phyloP scores from a whole-genome alignment of 352 stramenopile species.

The Blastocystis sp. region DNA sequence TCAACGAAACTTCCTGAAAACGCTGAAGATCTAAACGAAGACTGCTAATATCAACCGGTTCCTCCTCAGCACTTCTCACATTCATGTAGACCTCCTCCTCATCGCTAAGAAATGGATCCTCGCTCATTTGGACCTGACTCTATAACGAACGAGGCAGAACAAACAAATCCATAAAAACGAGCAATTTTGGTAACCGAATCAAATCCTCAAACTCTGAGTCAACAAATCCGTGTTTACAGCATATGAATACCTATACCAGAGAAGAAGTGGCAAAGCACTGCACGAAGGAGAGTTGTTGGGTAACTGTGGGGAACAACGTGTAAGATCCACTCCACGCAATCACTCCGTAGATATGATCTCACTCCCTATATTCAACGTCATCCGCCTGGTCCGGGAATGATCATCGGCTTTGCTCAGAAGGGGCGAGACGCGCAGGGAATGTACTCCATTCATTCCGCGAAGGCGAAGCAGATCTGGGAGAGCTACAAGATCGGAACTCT shows the following conservation, averaged over 20 bases:
- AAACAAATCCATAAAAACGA: neutral
- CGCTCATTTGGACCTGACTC: neutral
- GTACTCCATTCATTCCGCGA: constrained; percentile 3
- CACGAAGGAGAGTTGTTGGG: constrained; percentile 44
- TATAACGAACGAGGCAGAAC: neutral
- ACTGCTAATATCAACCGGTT: constrained; percentile 32
- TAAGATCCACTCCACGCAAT: neutral
- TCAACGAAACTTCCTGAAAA: constrained; percentile 32
- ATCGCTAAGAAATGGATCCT: constrained; percentile 18
- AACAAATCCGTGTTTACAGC: neutral
- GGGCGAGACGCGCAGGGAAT: constrained; percentile 8
- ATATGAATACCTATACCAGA: constrained; percentile 28
- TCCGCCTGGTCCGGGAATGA: constrained; percentile 32
- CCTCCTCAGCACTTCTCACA: neutral
- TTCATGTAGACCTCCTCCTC: constrained; percentile 53
- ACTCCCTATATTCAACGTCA: constrained; percentile 7
- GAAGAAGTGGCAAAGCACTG: constrained; percentile 30
- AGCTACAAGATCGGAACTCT: constrained; percentile 40
- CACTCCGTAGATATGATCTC: constrained; percentile 37
- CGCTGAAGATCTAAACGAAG: constrained; percentile 43
- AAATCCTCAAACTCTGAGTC: neutral
- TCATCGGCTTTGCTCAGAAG: constrained; percentile 16
- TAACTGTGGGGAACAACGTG: constrained; percentile 24
- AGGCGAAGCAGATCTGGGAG: constrained; percentile 29
- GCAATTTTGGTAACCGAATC: neutral